phyloP scores from a whole-genome alignment of 495 filamentous ascomycete species.

The Annulohypoxylon bovei region DNA sequence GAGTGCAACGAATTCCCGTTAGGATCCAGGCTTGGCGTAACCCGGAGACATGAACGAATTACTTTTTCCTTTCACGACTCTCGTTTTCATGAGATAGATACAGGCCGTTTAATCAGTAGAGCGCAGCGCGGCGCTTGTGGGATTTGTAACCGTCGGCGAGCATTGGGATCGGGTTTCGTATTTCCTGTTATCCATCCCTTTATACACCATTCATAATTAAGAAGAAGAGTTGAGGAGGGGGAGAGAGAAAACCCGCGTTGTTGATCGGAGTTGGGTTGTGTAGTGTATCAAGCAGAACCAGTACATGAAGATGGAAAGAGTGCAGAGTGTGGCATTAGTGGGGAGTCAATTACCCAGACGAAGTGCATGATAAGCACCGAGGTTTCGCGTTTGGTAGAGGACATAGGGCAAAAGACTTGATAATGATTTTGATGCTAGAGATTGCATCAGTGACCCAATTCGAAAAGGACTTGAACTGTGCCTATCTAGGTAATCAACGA shows the following conservation, averaged over 20 bases:
- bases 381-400: constrained; percentile 43
- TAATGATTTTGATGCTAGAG: constrained; percentile 35
- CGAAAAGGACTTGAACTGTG: neutral
- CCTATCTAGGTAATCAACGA: neutral
- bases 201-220: constrained; percentile 49
- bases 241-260: constrained; percentile 7
- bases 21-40: constrained; percentile 35
- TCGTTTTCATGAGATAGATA: constrained; percentile 50
- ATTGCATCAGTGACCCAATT: constrained; percentile 20
- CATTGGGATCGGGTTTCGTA: constrained; percentile 47
- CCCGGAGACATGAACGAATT: constrained; percentile 43
- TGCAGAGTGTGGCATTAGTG: constrained; percentile 39
- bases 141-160: constrained; percentile 46
- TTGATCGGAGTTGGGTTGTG: neutral
- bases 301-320: constrained; percentile 12
- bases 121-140: constrained; percentile 50
- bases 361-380: constrained; percentile 29
- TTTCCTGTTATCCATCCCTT: constrained; percentile 44
- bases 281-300: constrained; percentile 40
- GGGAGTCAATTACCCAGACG: constrained; percentile 34
- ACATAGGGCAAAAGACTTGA: constrained; percentile 39
- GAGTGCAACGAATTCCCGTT: constrained; percentile 24
- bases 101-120: constrained; percentile 49
- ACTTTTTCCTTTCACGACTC: constrained; percentile 48
- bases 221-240: constrained; percentile 9